Conservation (phyloP, 768 basidiomycete species). For the Kwoniella bestiolae region DNA sequence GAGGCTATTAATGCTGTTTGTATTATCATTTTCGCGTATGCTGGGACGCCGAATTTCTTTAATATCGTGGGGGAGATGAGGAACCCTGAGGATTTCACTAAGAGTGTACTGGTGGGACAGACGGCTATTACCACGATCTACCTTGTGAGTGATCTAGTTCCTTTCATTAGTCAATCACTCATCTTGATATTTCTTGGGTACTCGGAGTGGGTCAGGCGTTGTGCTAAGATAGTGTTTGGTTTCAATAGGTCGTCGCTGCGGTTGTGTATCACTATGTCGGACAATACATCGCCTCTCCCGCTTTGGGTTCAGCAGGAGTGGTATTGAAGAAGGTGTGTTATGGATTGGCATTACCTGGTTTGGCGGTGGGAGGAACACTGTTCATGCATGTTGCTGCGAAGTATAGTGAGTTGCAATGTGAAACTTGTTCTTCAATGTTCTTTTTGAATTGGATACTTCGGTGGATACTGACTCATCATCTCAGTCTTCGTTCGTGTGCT, state of each 20-base stretch:
- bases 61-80: conserved; percentile 57
- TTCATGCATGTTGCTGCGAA: conserved; percentile 33
- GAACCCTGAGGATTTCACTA: conserved; percentile 53
- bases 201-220: no score
- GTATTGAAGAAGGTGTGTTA: conserved; percentile 51
- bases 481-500: conserved; percentile 45
- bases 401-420: conserved; percentile 12
- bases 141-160: conserved; percentile 37
- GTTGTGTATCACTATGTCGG: conserved; percentile 53
- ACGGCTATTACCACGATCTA: conserved; percentile 44
- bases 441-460: no score
- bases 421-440: no score
- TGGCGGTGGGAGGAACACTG: conserved; percentile 37
- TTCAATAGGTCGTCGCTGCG: conserved; percentile 42
- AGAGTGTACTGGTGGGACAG: conserved; percentile 47
- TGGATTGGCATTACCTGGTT: conserved; percentile 39
- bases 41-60: conserved; percentile 43
- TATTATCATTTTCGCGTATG: conserved; percentile 54
- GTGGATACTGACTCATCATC: not conserved
- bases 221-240: no score
- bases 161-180: no score
- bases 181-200: no score
- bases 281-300: conserved; percentile 54
- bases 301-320: conserved; percentile 52
- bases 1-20: conserved; percentile 55